Evolutionary conservation across 495 filamentous ascomycete genomes (phyloP), one percentile per base, ranked within the genome.

Genomic region (Penicillium samsonianum): DNA sequence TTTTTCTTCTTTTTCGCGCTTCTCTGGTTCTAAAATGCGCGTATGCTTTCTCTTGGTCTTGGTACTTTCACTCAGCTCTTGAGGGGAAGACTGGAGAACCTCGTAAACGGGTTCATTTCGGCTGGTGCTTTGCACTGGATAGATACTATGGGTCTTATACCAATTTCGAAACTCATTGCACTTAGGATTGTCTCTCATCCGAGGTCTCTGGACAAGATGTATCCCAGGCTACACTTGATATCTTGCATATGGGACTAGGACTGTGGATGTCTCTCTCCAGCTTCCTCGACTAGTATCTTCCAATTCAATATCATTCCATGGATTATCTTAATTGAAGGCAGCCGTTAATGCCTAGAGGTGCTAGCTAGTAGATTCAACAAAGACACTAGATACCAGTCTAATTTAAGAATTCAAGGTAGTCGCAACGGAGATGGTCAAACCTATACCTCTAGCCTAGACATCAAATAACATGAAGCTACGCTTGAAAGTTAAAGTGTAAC

Each of bases 1-100:
- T 43, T n/a, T 43, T 41, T 50, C 31, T 47, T 25, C 41, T 57
- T 11, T 52, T 40, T 30, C 25, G 12, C 12, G 12, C 31, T 52
- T 14, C 35, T 38, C 37, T 33, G 16, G 11, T 25, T 38, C 5
- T 38, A 17, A 38, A 38, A 17, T 38, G 35, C 35, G n/a, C 6
- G 35, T 38, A 38, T 38, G 2, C 35, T 38, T 17, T 38, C 16
- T 17, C 35, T 8, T 17, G 35, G n/a, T 38, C 5, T n/a, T 38
- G 16, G 35, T n/a, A 9, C 16, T 38, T 38, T 38, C 35, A 38
- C 35, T 17, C 35, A 38, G 9, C 16, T 38, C 16, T 33, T 11
- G n/a, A 17, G 35, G 17, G 7, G 7, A 17, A 17, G 31, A 35
- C 31, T 4, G 6, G 35, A 38, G 35, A 38, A n/a, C 12, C 14